phyloP scores from a whole-genome alignment of 1,284 basidiomycete species.

The Kwoniella shivajii region DNA sequence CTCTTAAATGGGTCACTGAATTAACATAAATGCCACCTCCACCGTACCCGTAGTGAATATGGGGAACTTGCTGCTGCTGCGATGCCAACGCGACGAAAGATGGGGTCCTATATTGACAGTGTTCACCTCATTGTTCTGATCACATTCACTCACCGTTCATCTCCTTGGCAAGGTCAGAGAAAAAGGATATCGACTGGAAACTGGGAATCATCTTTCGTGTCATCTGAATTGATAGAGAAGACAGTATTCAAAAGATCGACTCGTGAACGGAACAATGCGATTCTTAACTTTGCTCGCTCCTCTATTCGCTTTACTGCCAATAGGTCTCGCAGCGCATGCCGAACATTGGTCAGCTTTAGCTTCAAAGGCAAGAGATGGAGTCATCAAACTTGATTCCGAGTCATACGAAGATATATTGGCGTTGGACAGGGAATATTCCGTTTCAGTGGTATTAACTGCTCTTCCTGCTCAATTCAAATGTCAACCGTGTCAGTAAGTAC shows the following conservation, averaged over 20 bases:
- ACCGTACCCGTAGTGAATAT: too few species aligned
- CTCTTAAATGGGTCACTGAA: not conserved
- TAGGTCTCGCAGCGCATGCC: constrained; percentile 30
- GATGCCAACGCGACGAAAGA: not conserved
- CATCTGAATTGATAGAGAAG: too few species aligned
- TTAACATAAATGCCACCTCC: not conserved
- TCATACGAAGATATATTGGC: constrained; percentile 69
- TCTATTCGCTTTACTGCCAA: constrained; percentile 23
- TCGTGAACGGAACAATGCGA: constrained; percentile 37
- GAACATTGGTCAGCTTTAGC: constrained; percentile 61
- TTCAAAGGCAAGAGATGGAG: constrained; percentile 65
- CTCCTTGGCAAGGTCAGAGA: too few species aligned
- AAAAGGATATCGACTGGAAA: not conserved
- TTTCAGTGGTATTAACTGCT: constrained; percentile 81
- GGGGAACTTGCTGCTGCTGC: too few species aligned
- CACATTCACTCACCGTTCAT: too few species aligned
- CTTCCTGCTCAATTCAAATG: constrained; percentile 71
- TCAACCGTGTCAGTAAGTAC: constrained; percentile 55
- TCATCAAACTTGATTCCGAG: constrained; percentile 75
- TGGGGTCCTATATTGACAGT: too few species aligned
- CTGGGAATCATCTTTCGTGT: not conserved
- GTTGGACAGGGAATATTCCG: constrained; percentile 76
- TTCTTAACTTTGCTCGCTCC: constrained; percentile 19
- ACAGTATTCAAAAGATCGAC: too few species aligned
- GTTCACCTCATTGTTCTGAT: too few species aligned